phyloP scores from a whole-genome alignment of 2,329 filamentous ascomycete species.

The Lachnellula willkommii region DNA sequence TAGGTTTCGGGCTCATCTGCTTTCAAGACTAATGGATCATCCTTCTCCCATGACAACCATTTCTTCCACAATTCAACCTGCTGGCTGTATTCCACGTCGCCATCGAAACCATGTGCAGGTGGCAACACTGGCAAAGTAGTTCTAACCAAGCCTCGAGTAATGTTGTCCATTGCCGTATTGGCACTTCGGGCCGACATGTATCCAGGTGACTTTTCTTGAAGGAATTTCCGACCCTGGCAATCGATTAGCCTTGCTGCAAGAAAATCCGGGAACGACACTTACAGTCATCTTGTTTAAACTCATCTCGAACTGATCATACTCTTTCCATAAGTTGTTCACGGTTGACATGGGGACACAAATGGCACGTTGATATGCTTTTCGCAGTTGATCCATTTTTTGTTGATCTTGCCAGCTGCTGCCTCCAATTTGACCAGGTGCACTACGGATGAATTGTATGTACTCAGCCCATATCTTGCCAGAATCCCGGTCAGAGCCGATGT shows the following conservation, averaged over 20 bases:
- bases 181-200: conserved; percentile 97
- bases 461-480: conserved; percentile 88
- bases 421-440: conserved; percentile 76
- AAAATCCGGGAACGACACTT: conserved; percentile 31
- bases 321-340: conserved; percentile 85
- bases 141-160: conserved; percentile 69
- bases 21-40: conserved; percentile 81
- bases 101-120: conserved; percentile 79
- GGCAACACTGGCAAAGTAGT: conserved; percentile 76
- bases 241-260: conserved; percentile 13
- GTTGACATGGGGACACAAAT: conserved; percentile 81
- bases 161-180: conserved; percentile 84
- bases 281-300: conserved; percentile 87
- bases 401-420: conserved; percentile 91
- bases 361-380: conserved; percentile 88
- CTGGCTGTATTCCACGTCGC: conserved; percentile 73
- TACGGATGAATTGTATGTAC: conserved; percentile 89
- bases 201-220: conserved; percentile 84
- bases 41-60: conserved; percentile 95
- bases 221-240: conserved; percentile 79
- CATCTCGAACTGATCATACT: conserved; percentile 96
- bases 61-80: conserved; percentile 88
- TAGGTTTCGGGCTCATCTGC: conserved; percentile 72
- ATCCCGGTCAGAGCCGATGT: conserved; percentile 86
- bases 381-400: conserved; percentile 92